phyloP scores from a whole-genome alignment of 2,329 filamentous ascomycete genomes.

The Dactylellina drechsleri region DNA sequence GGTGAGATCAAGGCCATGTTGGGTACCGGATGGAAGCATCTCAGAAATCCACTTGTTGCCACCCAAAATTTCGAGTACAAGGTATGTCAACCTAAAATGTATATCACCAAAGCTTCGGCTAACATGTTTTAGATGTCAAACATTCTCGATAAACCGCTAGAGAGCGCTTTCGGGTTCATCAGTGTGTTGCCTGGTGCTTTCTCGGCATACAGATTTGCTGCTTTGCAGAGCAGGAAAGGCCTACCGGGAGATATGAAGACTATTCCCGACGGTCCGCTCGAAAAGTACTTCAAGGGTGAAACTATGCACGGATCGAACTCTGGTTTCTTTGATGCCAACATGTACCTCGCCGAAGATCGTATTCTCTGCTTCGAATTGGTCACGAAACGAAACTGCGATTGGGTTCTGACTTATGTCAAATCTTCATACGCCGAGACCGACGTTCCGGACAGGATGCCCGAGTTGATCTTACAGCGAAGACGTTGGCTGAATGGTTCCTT shows the following conservation, averaged over 20 bases:
- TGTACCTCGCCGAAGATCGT: slow-evolving; percentile 98
- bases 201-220: slow-evolving; percentile 95
- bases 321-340: slow-evolving; percentile 97
- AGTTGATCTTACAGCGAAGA: slow-evolving; percentile 93
- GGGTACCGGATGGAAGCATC: slow-evolving; percentile 81
- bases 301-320: slow-evolving; percentile 93
- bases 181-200: slow-evolving; percentile 95
- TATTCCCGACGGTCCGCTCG: slow-evolving; percentile 77
- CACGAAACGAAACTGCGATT: slow-evolving; percentile 94
- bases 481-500: slow-evolving; percentile 98
- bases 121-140: slow-evolving; percentile 77
- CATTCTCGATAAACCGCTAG: slow-evolving; percentile 95
- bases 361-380: slow-evolving; percentile 99
- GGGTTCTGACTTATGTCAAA: slow-evolving; percentile 98
- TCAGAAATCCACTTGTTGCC: slow-evolving; percentile 91
- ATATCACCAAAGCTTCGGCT: no score
- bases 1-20: slow-evolving; percentile 99
- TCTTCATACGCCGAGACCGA: slow-evolving; percentile 96
- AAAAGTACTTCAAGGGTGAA: slow-evolving; percentile 97
- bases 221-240: slow-evolving; percentile 76
- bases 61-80: slow-evolving; percentile 99
- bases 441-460: slow-evolving; percentile 91
- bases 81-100: slow-evolving; percentile 22
- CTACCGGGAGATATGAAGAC: slow-evolving; percentile 79
- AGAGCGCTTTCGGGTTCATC: slow-evolving; percentile 98